A percentile compares a stretch with the other conserved stretches of the same genome.
These are phyloP conservation scores for Cyclospora cayetanensis DNA, from an alignment of 169 alveolate genomes.

Conservation along the genomic window DNA sequence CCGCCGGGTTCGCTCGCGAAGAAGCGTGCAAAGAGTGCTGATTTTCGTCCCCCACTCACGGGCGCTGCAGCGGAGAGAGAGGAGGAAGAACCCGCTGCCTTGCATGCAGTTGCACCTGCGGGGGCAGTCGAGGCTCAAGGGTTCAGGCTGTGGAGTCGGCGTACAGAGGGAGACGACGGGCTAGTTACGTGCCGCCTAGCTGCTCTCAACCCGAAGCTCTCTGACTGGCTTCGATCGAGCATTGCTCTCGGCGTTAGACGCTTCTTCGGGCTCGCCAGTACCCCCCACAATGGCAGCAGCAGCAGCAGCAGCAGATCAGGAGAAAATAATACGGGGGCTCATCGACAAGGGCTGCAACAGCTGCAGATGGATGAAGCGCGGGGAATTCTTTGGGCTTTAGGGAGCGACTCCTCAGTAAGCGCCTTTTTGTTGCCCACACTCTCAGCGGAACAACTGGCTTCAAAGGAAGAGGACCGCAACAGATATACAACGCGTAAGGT, in stretches of 20 bases:
- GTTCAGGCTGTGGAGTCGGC: not conserved
- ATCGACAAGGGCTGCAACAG: conserved; percentile 2
- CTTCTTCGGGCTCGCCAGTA: conserved; percentile 3
- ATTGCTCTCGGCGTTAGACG: not conserved
- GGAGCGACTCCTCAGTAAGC: not conserved
- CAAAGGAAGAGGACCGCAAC: not conserved
- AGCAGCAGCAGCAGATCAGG: conserved; percentile 33
- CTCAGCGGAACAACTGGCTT: too few species aligned
- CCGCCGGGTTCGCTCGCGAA: not conserved
- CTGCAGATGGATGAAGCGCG: conserved; percentile 14
- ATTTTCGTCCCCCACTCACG: not conserved
- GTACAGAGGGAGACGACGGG: not conserved
- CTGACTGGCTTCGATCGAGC: not conserved
- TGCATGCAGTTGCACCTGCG: not conserved
- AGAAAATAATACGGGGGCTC: not conserved
- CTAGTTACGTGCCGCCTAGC: not conserved
- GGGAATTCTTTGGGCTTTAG: conserved; percentile 28
- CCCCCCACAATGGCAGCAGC: not conserved
- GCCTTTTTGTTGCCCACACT: not conserved
- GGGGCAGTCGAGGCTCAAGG: not conserved
- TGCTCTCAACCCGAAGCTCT: not conserved
- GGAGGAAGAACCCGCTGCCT: not conserved
- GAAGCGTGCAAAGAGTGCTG: not conserved
- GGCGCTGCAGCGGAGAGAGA: not conserved
- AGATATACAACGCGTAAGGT: not conserved